These are phyloP conservation scores for Xylaria sp. DNA, from an alignment of 2,329 filamentous ascomycete genomes.

Conservation along the genomic window DNA sequence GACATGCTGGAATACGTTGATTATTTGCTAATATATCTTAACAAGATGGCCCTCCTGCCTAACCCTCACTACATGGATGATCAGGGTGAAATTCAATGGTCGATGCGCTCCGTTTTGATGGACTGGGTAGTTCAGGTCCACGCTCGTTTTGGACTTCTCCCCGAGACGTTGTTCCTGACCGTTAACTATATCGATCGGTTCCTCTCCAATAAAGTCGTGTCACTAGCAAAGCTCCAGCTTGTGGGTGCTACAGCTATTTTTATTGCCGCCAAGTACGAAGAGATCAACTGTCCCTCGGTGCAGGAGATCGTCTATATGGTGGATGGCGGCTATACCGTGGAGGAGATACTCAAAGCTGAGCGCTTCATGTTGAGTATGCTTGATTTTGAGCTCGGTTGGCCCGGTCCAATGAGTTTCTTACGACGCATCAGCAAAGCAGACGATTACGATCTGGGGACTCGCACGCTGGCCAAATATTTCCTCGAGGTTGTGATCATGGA, in stretches of 20 bases:
- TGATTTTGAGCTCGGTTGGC: conserved; percentile 94
- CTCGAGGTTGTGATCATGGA: conserved; percentile 98
- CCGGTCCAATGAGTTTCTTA: conserved; percentile 99
- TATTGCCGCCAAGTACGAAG: conserved; percentile 96
- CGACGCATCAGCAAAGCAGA: conserved; percentile 98
- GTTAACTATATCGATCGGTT: conserved; percentile 99
- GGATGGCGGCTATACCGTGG: conserved; percentile 85
- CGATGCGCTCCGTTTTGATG: conserved; percentile 96
- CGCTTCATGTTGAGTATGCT: conserved; percentile 98
- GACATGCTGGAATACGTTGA: neutral
- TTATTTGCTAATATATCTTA: conserved; percentile 36
- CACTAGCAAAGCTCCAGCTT: conserved; percentile 92
- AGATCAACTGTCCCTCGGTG: conserved; percentile 97
- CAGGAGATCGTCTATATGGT: conserved; percentile 99
- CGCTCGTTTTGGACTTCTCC: conserved; percentile 86
- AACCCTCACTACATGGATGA: conserved; percentile 96
- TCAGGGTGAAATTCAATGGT: conserved; percentile 98
- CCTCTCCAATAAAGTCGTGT: conserved; percentile 92
- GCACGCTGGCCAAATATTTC: conserved; percentile 97
- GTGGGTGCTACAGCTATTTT: conserved; percentile 96
- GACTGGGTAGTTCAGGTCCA: conserved; percentile 99
- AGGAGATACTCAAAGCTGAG: conserved; percentile 97
- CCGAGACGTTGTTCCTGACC: conserved; percentile 92
- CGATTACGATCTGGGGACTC: conserved; percentile 94
- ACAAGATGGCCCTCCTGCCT: conserved; percentile 80